Conservation (phyloP, 1,284 basidiomycete genomes). For the Athelia sp. region DNA sequence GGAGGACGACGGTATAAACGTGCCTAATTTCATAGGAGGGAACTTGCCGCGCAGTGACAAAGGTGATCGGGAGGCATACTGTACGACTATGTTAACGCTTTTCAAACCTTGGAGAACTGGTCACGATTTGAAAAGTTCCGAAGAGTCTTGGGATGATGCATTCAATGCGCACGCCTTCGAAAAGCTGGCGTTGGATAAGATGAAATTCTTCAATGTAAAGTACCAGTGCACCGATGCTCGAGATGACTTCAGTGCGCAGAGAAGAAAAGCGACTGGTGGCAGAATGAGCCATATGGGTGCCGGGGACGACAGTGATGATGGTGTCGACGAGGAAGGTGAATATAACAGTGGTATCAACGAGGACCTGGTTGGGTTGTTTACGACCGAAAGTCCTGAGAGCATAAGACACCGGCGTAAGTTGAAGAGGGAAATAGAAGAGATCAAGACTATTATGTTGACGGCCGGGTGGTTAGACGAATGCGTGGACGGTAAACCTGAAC, state of each 20-base stretch:
- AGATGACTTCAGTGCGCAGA: conserved; percentile 25
- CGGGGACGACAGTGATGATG: not conserved
- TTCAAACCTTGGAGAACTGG: conserved; percentile 27
- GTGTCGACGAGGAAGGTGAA: not conserved
- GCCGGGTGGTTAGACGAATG: too few relatives aligned
- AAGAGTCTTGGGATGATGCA: conserved; percentile 19
- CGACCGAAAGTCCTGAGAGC: too few relatives aligned
- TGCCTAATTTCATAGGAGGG: conserved; percentile 23
- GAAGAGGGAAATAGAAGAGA: too few relatives aligned
- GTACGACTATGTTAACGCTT: conserved; percentile 23
- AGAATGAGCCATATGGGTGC: not conserved
- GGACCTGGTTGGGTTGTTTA: too few relatives aligned
- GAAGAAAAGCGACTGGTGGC: too few relatives aligned
- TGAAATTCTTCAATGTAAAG: conserved; percentile 23
- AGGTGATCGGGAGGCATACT: conserved; percentile 27
- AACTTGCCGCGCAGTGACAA: conserved; percentile 22
- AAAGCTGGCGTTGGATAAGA: conserved; percentile 9
- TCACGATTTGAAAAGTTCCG: conserved; percentile 14
- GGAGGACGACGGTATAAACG: not conserved
- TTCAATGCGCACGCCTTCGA: conserved; percentile 14
- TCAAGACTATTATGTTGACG: too few relatives aligned
- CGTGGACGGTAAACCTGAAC: too few relatives aligned
- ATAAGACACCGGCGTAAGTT: too few relatives aligned
- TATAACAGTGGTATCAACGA: not conserved
- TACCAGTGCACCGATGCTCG: conserved; percentile 29